Conservation (phyloP, 2,329 filamentous ascomycete species). For the Zelopaecilomyces penicillatus region DNA sequence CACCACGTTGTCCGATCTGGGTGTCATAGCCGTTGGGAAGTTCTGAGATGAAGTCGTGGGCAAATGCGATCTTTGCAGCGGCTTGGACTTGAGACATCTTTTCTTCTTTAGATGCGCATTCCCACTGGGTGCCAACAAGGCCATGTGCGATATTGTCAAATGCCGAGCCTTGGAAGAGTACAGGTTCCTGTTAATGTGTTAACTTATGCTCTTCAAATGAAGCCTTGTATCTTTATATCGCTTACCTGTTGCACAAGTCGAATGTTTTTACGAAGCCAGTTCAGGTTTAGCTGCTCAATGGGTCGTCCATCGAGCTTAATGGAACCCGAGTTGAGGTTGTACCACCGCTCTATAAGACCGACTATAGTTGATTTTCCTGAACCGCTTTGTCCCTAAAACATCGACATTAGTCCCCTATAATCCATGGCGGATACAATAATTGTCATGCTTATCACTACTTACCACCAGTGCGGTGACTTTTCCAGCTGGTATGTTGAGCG, state of each 20-base stretch:
- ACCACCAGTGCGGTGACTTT: conserved; percentile 36
- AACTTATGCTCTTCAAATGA: too few species aligned
- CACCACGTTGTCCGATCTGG: conserved; percentile 52
- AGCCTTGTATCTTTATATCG: neutral
- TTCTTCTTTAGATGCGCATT: conserved; percentile 29
- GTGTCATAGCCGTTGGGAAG: conserved; percentile 44
- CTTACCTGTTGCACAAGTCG: conserved; percentile 28
- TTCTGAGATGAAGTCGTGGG: conserved; percentile 40
- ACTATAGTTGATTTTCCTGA: conserved; percentile 33
- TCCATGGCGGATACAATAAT: neutral
- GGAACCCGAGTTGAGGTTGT: conserved; percentile 23
- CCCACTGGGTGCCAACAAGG: conserved; percentile 32
- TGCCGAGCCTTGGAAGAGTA: conserved; percentile 40
- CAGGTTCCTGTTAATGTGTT: conserved; percentile 29
- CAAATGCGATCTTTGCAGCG: conserved; percentile 41
- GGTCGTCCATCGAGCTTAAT: conserved; percentile 28
- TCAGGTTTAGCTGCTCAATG: conserved; percentile 27
- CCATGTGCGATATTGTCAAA: conserved; percentile 48
- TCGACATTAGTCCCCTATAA: neutral
- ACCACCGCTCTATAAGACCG: conserved; percentile 32
- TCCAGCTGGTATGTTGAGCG: conserved; percentile 33
- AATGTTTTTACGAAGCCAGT: conserved; percentile 29
- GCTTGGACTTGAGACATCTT: conserved; percentile 35
- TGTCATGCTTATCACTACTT: conserved; percentile 7
- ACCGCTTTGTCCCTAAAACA: conserved; percentile 24